Base-by-base conservation (phyloP, 768 basidiomycete genomes). In the Cytidiella melzeri region DNA sequence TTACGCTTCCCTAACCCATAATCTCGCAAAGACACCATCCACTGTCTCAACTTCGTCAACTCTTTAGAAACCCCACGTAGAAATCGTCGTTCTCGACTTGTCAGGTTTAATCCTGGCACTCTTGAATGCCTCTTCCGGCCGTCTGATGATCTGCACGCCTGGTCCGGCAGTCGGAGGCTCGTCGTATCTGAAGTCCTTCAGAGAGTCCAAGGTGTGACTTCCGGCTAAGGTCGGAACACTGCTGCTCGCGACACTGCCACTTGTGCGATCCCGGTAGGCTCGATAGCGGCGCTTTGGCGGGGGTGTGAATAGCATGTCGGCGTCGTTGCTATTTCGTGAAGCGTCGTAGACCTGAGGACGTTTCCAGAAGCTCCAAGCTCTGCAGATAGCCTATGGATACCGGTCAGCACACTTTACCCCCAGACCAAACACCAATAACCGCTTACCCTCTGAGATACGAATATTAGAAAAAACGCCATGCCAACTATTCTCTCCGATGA, bases 41-140 rank as follows among this genome's bases (percentile, higher is more conserved):
- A 7, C 40, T 9, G 40, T 41, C 9, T 19, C 6, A 7, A 41
- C 10, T 19, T 41, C 15, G 27, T n/a, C n/a, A 6, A 28, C 7
- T 18, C 5, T 25, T 43, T 38, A 42, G 34, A 53, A 53, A 4
- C 51, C 51, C 45, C 45, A 53, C 20, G 51, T 48, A 20, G 41
- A 48, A 15, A 53, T 47, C 15, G 50, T 51, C 19, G 37, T 23
- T 25, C 50, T 27, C n/a, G n/a, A n/a, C 50, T 24, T 51, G 36
- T 23, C 38, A 24, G n/a, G 26, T 23, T 24, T 19, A 11, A 6
- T 19, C 27, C n/a, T 23, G 30, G 11, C 39, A 38, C 25, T 34
- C 18, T 11, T 34, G 36, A 64, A 64, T 7, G 60, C 62, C 13
- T 64, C 60, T 19, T 60, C 58, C 0, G 62, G 62, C 11, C 57